Evolutionary conservation across 345 rosid species (phyloP), one percentile per base, ranked within the genome.

Genomic region (Arabis alpina): DNA sequence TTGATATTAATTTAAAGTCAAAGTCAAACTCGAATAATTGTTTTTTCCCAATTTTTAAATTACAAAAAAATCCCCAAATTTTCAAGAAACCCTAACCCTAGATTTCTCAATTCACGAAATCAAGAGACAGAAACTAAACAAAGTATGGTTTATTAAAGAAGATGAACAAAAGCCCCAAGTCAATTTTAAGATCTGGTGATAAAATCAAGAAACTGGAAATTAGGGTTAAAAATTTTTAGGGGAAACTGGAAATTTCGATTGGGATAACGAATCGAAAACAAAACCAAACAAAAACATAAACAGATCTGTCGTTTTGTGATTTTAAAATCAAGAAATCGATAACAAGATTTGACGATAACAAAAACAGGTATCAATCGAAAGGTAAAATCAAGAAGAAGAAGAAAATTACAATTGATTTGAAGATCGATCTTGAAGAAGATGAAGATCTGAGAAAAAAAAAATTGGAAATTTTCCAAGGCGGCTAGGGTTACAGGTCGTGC

Each of bases 1-100:
- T 54, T 58, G 32, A 30, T 43, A 48, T 54, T 15, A 12, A 23
- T 24, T 25, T 12, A 0, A 3, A 72, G 73, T 43, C 71, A 54
- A 41, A 40, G 73, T 41, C 56, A 70, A 65, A 54, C 40, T 51
- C 40, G 55, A 37, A 11, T 16, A 34, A 5, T 14, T 36, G 72
- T 64, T 79, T 32, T 32, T 23, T 54, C 78, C 70, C 13, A 73
- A 50, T 13, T 59, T 14, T n/a, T 6, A 63, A 66, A 36, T 40
- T 3, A 41, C 54, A 54, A 45, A 61, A 68, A 64, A 73, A 56
- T 23, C 55, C 73, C 76, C 65, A 65, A 73, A 54, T 60, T 43
- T 43, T 34, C 5, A 2, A 50, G 32, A 74, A 78, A 66, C 5
- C 81, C 79, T 83, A 80, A 76, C 79, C 79, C 82, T 83, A 77